These are phyloP conservation scores for Schizochytrium sp. DNA, from an alignment of 108 stramenopile genomes.

Conservation along the genomic window DNA sequence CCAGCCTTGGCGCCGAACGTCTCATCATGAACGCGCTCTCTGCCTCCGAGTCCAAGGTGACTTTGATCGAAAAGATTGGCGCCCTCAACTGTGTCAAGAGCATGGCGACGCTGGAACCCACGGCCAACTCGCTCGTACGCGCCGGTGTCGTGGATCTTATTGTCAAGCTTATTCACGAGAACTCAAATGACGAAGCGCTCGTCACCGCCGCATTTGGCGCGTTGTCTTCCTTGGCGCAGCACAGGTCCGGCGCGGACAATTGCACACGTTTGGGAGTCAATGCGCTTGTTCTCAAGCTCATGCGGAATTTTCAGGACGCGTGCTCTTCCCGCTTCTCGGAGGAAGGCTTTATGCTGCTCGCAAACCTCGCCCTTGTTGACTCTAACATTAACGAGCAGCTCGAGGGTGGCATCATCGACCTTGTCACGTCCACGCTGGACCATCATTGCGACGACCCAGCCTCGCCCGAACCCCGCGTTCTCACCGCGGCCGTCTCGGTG, in stretches of 20 bases:
- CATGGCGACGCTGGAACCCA: neutral
- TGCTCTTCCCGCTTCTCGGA: neutral
- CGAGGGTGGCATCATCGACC: neutral
- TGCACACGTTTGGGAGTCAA: neutral
- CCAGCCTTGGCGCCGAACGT: neutral
- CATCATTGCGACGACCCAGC: neutral
- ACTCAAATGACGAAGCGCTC: neutral
- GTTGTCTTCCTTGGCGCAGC: neutral
- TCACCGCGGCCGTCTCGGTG: neutral
- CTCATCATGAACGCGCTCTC: neutral
- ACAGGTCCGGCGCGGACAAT: neutral
- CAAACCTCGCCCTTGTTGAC: neutral
- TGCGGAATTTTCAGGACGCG: neutral
- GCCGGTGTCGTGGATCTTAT: neutral
- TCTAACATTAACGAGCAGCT: neutral
- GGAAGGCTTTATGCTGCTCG: neutral
- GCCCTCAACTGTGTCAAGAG: conserved; percentile 2
- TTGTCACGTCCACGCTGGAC: neutral
- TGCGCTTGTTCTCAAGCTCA: neutral
- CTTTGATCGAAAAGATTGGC: conserved; percentile 11
- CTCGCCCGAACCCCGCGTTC: neutral
- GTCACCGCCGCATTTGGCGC: neutral
- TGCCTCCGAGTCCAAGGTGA: neutral
- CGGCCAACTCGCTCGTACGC: neutral
- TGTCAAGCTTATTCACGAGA: neutral